These are phyloP conservation scores for Fusarium pseudoanthophilum DNA, from an alignment of 2,329 filamentous ascomycete genomes.

Conservation along the genomic window DNA sequence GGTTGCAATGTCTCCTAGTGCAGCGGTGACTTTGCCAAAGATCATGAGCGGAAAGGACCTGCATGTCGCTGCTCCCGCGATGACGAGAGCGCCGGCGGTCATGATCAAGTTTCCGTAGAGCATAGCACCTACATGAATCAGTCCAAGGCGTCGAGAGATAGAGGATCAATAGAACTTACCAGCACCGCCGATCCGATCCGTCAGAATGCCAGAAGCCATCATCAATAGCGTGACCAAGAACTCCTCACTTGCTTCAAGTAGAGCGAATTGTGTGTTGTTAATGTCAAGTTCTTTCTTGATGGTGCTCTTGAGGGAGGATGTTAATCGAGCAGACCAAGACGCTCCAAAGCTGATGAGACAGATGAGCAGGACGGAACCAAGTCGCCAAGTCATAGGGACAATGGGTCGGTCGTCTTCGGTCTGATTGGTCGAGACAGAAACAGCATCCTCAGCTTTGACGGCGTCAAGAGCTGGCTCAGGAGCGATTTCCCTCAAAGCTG, in stretches of 20 bases:
- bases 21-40: not conserved
- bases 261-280: not conserved
- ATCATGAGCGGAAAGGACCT: not conserved
- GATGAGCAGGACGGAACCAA: accelerated
- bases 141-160: too few species aligned
- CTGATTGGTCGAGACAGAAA: accelerated
- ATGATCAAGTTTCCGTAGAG: not conserved
- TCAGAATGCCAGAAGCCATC: not conserved
- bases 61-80: not conserved
- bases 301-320: not conserved
- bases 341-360: not conserved
- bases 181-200: accelerated
- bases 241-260: not conserved
- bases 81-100: accelerated
- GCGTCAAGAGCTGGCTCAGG: accelerated
- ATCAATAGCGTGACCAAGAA: not conserved
- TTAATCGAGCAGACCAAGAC: not conserved
- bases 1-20: not conserved
- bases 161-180: not conserved
- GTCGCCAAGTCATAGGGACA: not conserved
- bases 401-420: not conserved
- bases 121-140: not conserved
- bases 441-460: accelerated
- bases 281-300: not conserved
- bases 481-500: too few species aligned